Conservation (phyloP, 1,284 basidiomycete species). For the Melampsora americana region DNA sequence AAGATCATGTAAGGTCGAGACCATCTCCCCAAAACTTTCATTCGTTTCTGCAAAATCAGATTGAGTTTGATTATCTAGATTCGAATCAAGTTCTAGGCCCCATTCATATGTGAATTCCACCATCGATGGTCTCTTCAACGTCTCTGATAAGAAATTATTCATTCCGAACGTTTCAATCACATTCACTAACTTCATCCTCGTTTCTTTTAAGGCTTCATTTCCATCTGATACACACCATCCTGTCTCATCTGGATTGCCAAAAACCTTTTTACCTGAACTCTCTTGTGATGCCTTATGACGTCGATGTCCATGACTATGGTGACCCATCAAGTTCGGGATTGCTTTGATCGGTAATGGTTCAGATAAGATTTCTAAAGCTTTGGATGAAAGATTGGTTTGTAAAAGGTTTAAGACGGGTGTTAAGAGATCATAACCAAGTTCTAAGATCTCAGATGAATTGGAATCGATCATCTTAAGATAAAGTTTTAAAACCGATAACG, state of each 20-base stretch:
- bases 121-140: constrained; percentile 55
- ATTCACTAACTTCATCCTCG: constrained; percentile 71
- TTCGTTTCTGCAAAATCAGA: constrained; percentile 57
- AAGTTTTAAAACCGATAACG: constrained; percentile 26
- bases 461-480: constrained; percentile 32
- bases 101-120: constrained; percentile 47
- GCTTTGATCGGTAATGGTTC: constrained; percentile 36
- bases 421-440: constrained; percentile 36
- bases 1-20: constrained; percentile 79
- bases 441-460: constrained; percentile 24
- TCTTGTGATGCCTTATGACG: neutral
- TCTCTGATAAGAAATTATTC: constrained; percentile 59
- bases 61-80: constrained; percentile 47
- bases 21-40: constrained; percentile 75
- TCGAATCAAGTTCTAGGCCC: constrained; percentile 12
- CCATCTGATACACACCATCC: constrained; percentile 79
- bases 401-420: constrained; percentile 34
- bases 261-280: constrained; percentile 60
- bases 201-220: constrained; percentile 63
- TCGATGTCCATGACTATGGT: too few species aligned
- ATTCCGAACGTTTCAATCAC: constrained; percentile 75
- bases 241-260: constrained; percentile 73
- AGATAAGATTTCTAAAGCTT: constrained; percentile 34
- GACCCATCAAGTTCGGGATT: neutral
- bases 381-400: constrained; percentile 25